Percentiles rank a stretch among this genome's conserved stretches.
Conservation (phyloP, 2,329 filamentous ascomycete species). For the Sphaerulina populicola region DNA sequence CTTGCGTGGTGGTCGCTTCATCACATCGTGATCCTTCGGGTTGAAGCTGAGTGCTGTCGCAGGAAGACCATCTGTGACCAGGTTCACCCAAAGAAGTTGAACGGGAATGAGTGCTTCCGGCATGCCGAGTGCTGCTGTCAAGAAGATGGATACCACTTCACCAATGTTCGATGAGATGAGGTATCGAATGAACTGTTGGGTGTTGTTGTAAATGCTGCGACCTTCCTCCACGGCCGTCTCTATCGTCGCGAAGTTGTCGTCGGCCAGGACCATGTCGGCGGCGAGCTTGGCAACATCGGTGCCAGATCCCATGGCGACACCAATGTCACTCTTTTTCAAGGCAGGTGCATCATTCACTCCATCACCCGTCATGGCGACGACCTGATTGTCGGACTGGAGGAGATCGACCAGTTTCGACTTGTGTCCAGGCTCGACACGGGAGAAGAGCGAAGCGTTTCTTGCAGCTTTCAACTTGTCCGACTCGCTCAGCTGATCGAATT, state of each 20-base stretch:
- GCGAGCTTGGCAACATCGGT: constrained; percentile 95
- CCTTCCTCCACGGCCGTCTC: constrained; percentile 94
- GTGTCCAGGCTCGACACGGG: constrained; percentile 87
- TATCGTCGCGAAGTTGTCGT: constrained; percentile 98
- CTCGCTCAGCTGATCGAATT: constrained; percentile 80
- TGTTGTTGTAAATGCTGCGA: constrained; percentile 98
- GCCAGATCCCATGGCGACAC: constrained; percentile 96
- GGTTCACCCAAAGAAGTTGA: constrained; percentile 96
- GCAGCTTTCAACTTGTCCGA: constrained; percentile 75
- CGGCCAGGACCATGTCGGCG: constrained; percentile 95
- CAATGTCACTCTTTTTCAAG: constrained; percentile 97
- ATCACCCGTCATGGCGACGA: constrained; percentile 98
- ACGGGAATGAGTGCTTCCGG: constrained; percentile 95
- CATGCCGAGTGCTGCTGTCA: constrained; percentile 93
- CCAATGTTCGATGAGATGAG: constrained; percentile 98
- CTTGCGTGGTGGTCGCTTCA: constrained; percentile 85
- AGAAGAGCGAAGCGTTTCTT: constrained; percentile 82
- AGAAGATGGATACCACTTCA: constrained; percentile 96
- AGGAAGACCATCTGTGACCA: constrained; percentile 93
- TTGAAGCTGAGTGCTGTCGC: constrained; percentile 97
- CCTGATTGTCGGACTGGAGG: constrained; percentile 82
- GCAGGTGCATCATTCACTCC: constrained; percentile 97
- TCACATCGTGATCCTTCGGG: constrained; percentile 95
- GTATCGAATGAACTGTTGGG: constrained; percentile 98
- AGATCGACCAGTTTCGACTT: constrained; percentile 98